phyloP scores from a whole-genome alignment of 345 rosid species.

The Melaleuca alternifolia region DNA sequence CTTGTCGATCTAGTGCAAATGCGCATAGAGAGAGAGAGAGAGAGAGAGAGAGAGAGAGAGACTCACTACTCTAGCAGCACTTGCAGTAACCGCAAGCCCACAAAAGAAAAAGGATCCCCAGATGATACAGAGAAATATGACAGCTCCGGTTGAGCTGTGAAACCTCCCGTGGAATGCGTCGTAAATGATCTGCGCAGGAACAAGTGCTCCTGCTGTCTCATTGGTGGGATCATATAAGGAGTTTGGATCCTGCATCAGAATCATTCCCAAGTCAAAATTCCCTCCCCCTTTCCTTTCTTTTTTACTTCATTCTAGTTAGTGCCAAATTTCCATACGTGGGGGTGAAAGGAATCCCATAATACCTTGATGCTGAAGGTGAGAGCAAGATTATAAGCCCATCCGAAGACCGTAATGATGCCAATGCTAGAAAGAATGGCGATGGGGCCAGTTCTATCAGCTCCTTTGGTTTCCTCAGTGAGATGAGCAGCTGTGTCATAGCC shows the following conservation, averaged over 20 bases:
- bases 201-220: slow-evolving; percentile 10
- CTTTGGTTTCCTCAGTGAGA: slow-evolving; percentile 13
- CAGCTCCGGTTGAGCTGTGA: slow-evolving; percentile 11
- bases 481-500: slow-evolving; percentile 13
- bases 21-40: not conserved
- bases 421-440: not conserved
- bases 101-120: slow-evolving; percentile 23
- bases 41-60: not conserved
- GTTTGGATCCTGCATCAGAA: not conserved
- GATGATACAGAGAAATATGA: slow-evolving; percentile 9
- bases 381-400: slow-evolving; percentile 6
- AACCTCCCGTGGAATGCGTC: slow-evolving; percentile 11
- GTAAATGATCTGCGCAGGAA: slow-evolving; percentile 11
- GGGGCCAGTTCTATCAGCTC: slow-evolving; percentile 1
- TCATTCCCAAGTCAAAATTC: not conserved
- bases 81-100: slow-evolving; percentile 10
- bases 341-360: not conserved
- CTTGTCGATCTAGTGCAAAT: not conserved
- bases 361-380: slow-evolving; percentile 10
- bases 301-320: not conserved
- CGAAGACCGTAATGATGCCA: slow-evolving; percentile 6
- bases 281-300: not conserved
- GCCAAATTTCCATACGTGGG: not conserved
- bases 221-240: slow-evolving; percentile 9
- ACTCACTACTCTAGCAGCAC: slow-evolving; percentile 17